Evolutionary conservation across 371 early-diverging fungal genomes (phyloP), one percentile per base, ranked within the genome.

Genomic region (Lichtheimia corymbifera): DNA sequence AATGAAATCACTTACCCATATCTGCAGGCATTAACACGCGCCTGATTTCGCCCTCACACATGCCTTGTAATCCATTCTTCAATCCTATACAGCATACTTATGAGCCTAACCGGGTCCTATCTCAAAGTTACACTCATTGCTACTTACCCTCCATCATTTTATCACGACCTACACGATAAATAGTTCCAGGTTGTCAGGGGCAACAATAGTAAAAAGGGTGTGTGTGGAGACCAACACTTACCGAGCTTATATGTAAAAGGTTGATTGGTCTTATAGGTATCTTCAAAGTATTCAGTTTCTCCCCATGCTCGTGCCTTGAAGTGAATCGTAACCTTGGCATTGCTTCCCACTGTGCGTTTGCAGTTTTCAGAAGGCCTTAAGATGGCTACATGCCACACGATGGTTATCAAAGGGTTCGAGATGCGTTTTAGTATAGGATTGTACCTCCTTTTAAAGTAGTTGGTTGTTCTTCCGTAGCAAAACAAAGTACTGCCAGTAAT

Each of bases 21-120:
- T 74, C 63, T 9, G 86, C 66, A 22, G 91, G 89, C 41, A 90
- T 86, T 28, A 77, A 65, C n/a, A 91, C 64, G 52, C 80, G 77
- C 20, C 90, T 70, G 55, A 86, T 79, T 67, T 88, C 88, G 52
- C 88, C 90, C 15, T 79, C 68, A 53, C 87, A 86, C 91, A 91
- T 91, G 61, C 79, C 89, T 40, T 83, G 58, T 20, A 91, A 67
- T n/a, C 90, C 91, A 44, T 85, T 67, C 44, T 90, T 87, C 73
- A 88, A 77, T 20, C 91, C 89, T 73, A 42, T 11, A 14, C 18
- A 35, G 40, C 28, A 12, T 44, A 2, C 15, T 28, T 15, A 41
- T 42, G 35, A 54, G 35, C 11, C 35, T 35, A 35, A 9, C 6
- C 9, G 11, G 27, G 27, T 18, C 22, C 5, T 45, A 40, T 11